Base-by-base conservation (phyloP, 441 rosid genomes). In the California macrophylla region DNA sequence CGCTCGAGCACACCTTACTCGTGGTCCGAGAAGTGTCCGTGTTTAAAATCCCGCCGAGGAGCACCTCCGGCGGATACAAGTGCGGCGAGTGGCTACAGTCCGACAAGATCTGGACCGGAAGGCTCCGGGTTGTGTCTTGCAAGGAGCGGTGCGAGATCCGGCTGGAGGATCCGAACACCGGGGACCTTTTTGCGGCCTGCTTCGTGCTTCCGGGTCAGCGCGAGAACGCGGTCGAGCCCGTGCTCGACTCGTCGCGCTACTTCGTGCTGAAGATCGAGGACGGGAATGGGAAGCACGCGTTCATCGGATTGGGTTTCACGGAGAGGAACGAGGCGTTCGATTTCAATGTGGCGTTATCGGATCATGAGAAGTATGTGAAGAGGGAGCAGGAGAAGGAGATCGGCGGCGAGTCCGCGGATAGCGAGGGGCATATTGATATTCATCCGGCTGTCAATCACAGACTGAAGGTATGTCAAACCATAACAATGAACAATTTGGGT, bases 261-360 rank as follows among this genome's bases (percentile, higher is more conserved):
- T 94, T 94, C 72, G 98, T 94, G 28, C 87, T 94, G 6, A 86
- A 85, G 90, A 91, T 94, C 82, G 97, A 91, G 78, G 96, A 94
- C 62, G 98, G 98, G 54, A 68, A 42, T 18, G 98, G 98, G 62
- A 93, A 93, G 76, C 96, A 93, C 68, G 98, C 98, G 16, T 93
- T 93, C 66, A 84, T 93, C 30, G 98, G 98, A 29, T 77, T 94
- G 23, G 98, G 98, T 13, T 94, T 94, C 68, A 56, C 82, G 16
- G 99, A 94, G 79, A 80, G 99, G 78, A 94, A 94, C 64, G 98
- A 94, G 71, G 98, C 98, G n/a, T 94, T 91, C 70, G 98, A 94
- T 89, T 94, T 94, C 85, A 94, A 94, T 69, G 98, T 94, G 5
- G 97, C 98, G 0, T 81, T 94, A 71, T 94, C 99, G 68, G 97